phyloP scores from a whole-genome alignment of 2,329 filamentous ascomycete species.

The Trichoderma sp. region DNA sequence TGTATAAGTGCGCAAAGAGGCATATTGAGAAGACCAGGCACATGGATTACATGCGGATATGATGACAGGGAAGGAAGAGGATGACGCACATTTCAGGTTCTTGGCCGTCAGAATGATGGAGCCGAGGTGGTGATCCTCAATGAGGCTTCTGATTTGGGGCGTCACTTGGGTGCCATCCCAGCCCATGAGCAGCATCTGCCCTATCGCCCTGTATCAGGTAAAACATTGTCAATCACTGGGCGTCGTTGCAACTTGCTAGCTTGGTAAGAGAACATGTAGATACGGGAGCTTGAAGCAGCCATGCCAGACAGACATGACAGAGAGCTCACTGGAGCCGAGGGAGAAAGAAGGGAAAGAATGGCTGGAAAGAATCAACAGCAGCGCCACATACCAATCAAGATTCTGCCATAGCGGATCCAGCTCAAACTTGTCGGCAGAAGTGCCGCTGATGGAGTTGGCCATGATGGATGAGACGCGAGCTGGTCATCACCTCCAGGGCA shows the following conservation, averaged over 20 bases:
- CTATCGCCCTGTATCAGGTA: slow-evolving; percentile 56
- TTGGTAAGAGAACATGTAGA: background rate
- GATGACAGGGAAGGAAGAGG: background rate
- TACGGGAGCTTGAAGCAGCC: background rate
- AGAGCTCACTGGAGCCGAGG: background rate
- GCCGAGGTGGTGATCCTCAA: slow-evolving; percentile 81
- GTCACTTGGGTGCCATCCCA: slow-evolving; percentile 83
- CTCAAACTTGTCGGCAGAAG: slow-evolving; percentile 30
- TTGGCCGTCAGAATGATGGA: slow-evolving; percentile 82
- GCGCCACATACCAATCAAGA: slow-evolving; percentile 64
- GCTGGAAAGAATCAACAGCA: background rate
- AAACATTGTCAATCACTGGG: slow-evolving; percentile 30
- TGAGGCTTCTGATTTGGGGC: slow-evolving; percentile 75
- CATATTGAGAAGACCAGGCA: background rate
- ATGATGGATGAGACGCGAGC: slow-evolving; percentile 23
- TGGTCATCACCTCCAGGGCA: slow-evolving; percentile 4
- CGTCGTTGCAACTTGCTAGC: slow-evolving; percentile 9
- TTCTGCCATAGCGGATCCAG: slow-evolving; percentile 68
- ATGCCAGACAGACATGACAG: background rate
- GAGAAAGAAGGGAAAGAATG: background rate
- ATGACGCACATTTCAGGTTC: slow-evolving; percentile 72
- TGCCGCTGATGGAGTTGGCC: slow-evolving; percentile 31
- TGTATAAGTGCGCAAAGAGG: background rate
- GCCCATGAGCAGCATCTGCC: slow-evolving; percentile 77
- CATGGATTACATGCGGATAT: background rate